Evolutionary conservation across 1,284 basidiomycete species (phyloP), one percentile per base, ranked within the genome.

Genomic region (Bjerkandera adusta): DNA sequence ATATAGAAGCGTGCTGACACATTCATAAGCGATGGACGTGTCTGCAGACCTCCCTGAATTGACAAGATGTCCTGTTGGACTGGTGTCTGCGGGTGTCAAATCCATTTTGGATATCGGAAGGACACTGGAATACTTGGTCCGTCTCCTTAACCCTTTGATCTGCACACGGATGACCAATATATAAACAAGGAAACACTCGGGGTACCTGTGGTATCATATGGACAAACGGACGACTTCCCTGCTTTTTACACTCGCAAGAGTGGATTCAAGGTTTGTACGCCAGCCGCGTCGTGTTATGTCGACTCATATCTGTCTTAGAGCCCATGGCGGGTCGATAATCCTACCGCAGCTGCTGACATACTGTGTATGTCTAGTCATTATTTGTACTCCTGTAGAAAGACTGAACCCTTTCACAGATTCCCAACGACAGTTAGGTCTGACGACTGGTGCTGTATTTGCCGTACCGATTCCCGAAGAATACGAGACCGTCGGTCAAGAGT

Each of bases 71-170:
- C 85, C 89, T 18, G 89, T 97, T 47, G 90, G 89, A 6, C 78
- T 99, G 30, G 85, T 99, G 18, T 97, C 95, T 33, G 90, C 94
- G 2, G 97, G 97, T 3, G 86, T 92, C 27, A 99, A 99, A 64
- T 94, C 90, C 0, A 98, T 99, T 54, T 69, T 99, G 43, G 96
- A 98, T 66, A 95, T 99, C 52, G 89, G 90, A 45, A 75, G 86
- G 57, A 98, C 97, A 7, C 75, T 99, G 35, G 97, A 99, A 69
- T 96, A 95, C 60, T 79, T 99, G 53, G 89, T 89, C 55, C 18
- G 16, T 15, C 16, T 32, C 10, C 10, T 16, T n/a, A 8, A 55
- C 36, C 12, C 32, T 37, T 15, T 30, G 22, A 29, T 41, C 15
- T 41, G 7, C 26, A 15, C n/a, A 25, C 12, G 27, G 18, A 36